Base-by-base conservation (phyloP, 2,329 filamentous ascomycete species). In the Fusarium verrucosum region DNA sequence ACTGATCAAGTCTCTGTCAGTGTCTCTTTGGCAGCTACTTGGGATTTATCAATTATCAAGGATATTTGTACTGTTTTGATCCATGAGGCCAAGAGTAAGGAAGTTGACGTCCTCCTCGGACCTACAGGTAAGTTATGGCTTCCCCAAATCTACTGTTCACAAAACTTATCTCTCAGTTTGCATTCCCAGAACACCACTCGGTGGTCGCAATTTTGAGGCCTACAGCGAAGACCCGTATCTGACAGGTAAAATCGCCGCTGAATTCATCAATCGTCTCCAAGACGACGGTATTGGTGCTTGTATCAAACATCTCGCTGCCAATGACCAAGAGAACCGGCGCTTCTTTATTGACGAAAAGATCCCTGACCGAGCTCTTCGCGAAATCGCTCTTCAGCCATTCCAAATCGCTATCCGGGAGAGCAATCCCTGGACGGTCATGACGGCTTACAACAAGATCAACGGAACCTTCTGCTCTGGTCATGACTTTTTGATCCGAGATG, bases 401-500 rank as follows among this genome's bases (percentile, higher is more conserved):
- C 74, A 80, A 56, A 75, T 82, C 25, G 78, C 78, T 3, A 70
- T 79, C 19, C 73, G 74, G 40, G 70, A 78, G 25, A 74, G 74
- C 4, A 72, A 75, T 26, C 79, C 79, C 1, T 75, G 76, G 54
- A 59, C 47, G 13, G 70, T 81, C 23, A 82, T 82, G 80, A 79
- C 79, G 1, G 73, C 78, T 7, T 82, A 82, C 50, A 80, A 79
- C 37, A 78, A 76, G 49, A 72, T 82, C 23, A 82, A 82, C 46
- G 79, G 79, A 6, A 67, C 70, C 8, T 79, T 81, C 58, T 76
- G 75, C 23, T 77, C 76, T 22, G 77, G 77, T 45, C 78, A 79
- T 59, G 71, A 74, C 1, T 72, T 72, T 28, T 66, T 81, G 5
- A 68, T 81, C 5, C 69, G 74, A 19, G 72, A 75, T 22, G 74